Conservation (phyloP, 805 yeast species). For the Ogataea angusta region DNA sequence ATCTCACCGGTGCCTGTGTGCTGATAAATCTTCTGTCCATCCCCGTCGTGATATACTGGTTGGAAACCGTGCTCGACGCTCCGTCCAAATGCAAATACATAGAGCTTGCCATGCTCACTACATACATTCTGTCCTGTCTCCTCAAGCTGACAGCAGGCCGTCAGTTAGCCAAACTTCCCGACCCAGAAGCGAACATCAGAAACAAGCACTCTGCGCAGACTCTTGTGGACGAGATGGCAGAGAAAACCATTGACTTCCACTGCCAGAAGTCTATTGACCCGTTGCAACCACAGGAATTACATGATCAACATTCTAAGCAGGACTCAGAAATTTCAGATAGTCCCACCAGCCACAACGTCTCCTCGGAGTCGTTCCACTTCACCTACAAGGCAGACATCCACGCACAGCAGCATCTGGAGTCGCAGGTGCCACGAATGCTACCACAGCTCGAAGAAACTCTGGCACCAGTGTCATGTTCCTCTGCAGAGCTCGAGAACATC, state of each 20-base stretch:
- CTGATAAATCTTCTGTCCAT: slow-evolving; percentile 8
- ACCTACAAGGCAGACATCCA: slow-evolving; percentile 1
- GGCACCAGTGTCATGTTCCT: slow-evolving; percentile 2
- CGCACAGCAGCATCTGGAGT: background rate
- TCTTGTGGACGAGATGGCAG: slow-evolving; percentile 13
- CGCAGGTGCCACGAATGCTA: background rate
- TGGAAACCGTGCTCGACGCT: slow-evolving; percentile 7
- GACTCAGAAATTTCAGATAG: background rate
- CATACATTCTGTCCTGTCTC: slow-evolving; percentile 10
- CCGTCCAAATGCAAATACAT: background rate
- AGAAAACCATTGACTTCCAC: slow-evolving; percentile 6
- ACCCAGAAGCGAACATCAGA: slow-evolving; percentile 8
- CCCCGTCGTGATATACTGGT: slow-evolving; percentile 16
- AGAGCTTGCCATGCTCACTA: slow-evolving; percentile 4
- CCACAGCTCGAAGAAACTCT: slow-evolving; percentile 4
- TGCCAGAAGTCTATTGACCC: slow-evolving; percentile 2
- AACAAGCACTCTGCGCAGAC: slow-evolving; percentile 20
- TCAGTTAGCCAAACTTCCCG: background rate
- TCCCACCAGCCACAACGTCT: background rate
- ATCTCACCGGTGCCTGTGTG: background rate
- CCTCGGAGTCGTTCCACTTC: slow-evolving; percentile 3
- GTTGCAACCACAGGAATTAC: background rate
- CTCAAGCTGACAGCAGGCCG: slow-evolving; percentile 2
- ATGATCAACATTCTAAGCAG: background rate
- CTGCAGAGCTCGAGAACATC: slow-evolving; percentile 14